Evolutionary conservation across 2,329 filamentous ascomycete species (phyloP), one percentile per base, ranked within the genome.

Genomic region (Capronia americana): DNA sequence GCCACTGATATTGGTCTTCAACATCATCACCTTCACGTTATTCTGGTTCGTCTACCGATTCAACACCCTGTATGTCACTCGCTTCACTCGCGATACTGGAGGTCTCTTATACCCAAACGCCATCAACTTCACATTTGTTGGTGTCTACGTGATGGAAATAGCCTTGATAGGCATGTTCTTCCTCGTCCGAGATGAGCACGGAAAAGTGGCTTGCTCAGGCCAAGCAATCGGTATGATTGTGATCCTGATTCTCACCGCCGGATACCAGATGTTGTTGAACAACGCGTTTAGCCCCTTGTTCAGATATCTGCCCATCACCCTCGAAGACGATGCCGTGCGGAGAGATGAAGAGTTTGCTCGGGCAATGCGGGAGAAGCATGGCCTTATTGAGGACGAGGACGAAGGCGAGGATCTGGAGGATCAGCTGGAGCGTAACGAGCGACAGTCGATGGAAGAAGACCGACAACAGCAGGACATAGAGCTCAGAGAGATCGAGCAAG

Each of bases 1-100:
- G 0, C 95, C 95, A 0, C 82, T 99, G 12, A 97, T 99, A 75
- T 87, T 95, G 57, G 81, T 98, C 24, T 98, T 99, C 81, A 94
- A 95, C 72, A 88, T 97, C 73, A 88, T 98, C 76, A 97, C 94
- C 0, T 98, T 98, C 77, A 86, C 87, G 55, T 83, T 99, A 0
- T 89, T 98, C 70, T 99, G 93, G 93, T 84, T 97, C 53, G 94
- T 95, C 0, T 93, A 98, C 77, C 88, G 94, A n/a, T 98, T 98
- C 79, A 94, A 94, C 72, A 96, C 96, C 81, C 86, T 99, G 23
- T 99, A 97, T 74, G 93, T 99, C 66, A 96, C 89, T 28, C 91
- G 93, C 60, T 96, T 96, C 77, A 87, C 89, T 71, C 88, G 90
- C 67, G 95, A 99, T 78, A 99, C 94, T 0, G 95, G 95, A 48